Evolutionary conservation across 2,329 filamentous ascomycete genomes (phyloP), one percentile per base, ranked within the genome.

Genomic region (Trichoderma afroharzianum): DNA sequence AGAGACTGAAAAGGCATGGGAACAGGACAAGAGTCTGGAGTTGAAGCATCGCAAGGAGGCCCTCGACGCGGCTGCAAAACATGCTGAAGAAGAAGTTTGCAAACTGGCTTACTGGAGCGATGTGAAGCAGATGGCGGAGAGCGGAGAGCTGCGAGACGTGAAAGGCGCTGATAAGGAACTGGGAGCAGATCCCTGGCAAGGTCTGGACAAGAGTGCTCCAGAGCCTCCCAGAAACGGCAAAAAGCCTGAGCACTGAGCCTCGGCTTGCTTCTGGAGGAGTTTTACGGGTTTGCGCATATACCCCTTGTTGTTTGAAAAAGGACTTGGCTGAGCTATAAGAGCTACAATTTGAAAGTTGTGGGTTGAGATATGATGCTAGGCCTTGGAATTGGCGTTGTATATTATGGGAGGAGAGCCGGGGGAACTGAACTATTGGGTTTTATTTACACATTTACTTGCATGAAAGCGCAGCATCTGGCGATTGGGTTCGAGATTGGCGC

Each of bases 41-140:
- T 74, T 82, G 61, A 76, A 80, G 63, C 78, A 79, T 69, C 85
- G 88, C 70, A 89, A 90, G 66, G 85, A 91, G 58, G 90, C 93
- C 74, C 85, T 98, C n/a, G 86, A 89, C 39, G 90, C 88, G 30
- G 93, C 95, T 1, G 86, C 94, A 14, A 86, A 90, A 73, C 91
- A 93, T 62, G 94, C 93, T 2, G 92, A 95, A 74, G 90, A 91
- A 76, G 93, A 97, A 77, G 91, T 97, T 63, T 90, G 90, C 71
- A 91, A 88, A 72, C 84, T 97, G 7, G 93, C 97, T 64, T 97
- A 94, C 79, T 97, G 95, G 91, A 95, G 92, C 78, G 93, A 97
- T 78, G 88, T 93, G 74, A 93, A 90, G 80, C 87, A 87, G 18
- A 90, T 94, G 82, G 88, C 91, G 0, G 84, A 86, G 74, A 81